Evolutionary conservation across 176 grass and related monocot species (phyloP).

Genomic region (Bonia amplexicaulis): DNA sequence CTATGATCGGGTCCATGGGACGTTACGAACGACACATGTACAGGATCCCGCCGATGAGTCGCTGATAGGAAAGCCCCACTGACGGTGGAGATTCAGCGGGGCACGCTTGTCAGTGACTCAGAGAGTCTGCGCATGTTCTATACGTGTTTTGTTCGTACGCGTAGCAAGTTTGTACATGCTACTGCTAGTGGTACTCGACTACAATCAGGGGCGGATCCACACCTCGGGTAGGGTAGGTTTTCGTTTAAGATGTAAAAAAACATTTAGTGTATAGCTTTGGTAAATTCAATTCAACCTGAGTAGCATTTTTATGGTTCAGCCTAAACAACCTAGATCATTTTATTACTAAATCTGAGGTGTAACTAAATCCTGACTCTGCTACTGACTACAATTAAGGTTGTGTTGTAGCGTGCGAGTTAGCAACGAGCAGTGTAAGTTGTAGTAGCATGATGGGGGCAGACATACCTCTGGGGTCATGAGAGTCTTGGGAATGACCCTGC

Average conservation of each 20-base stretch:
- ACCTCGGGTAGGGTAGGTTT: too few species aligned
- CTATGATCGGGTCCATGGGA: neutral
- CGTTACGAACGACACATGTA: neutral
- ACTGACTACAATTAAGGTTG: neutral
- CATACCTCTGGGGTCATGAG: constrained; percentile 98
- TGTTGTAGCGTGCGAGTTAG: neutral
- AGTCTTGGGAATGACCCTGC: constrained; percentile 99
- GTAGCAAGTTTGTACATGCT: neutral
- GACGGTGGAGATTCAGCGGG: neutral
- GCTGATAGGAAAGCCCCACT: neutral
- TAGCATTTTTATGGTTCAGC: too few species aligned
- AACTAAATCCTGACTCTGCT: too few species aligned
- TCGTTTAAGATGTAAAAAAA: too few species aligned
- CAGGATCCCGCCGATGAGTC: neutral
- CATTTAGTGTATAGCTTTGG: too few species aligned
- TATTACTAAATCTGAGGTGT: too few species aligned
- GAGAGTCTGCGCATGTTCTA: neutral
- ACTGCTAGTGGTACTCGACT: neutral
- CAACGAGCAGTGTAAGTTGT: neutral
- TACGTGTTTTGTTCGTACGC: neutral
- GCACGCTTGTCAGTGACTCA: neutral
- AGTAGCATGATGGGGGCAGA: neutral
- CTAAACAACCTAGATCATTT: too few species aligned
- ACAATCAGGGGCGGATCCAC: too few species aligned
- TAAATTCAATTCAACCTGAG: too few species aligned